Conservation (phyloP, 1,139 yeast species). For the Taphrina flavorubra region DNA sequence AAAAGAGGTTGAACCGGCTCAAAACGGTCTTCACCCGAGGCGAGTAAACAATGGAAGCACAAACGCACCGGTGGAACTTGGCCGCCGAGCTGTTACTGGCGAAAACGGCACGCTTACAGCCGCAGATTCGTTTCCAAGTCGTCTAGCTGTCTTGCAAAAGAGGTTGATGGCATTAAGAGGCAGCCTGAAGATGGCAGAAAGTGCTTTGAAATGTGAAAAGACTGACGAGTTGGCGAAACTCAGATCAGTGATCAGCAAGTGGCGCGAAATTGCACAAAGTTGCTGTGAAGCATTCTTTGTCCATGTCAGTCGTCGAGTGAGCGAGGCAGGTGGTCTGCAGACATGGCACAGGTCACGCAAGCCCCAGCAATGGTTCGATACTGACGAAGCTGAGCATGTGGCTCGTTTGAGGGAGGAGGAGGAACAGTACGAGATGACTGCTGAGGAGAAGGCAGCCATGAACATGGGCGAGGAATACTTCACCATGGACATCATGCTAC, state of each 20-base stretch:
- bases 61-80: not conserved
- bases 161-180: not conserved
- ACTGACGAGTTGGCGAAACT: not conserved
- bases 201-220: constrained; percentile 4
- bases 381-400: not conserved
- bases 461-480: constrained; percentile 16
- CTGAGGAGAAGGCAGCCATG: constrained; percentile 24
- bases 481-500: constrained; percentile 27
- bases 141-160: not conserved
- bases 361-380: constrained; percentile 14
- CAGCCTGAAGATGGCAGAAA: constrained; percentile 18
- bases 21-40: not conserved
- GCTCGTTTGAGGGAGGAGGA: constrained; percentile 1
- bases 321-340: constrained; percentile 12
- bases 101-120: not conserved
- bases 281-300: constrained; percentile 24
- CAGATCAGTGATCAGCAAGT: constrained; percentile 1
- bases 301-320: constrained; percentile 7
- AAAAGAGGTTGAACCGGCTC: not conserved
- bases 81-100: not conserved
- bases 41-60: not conserved
- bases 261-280: constrained; percentile 15
- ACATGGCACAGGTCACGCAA: constrained; percentile 16
- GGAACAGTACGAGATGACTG: constrained; percentile 7
- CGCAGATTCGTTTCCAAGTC: not conserved